Percentiles rank a stretch among this genome's conserved stretches.
Evolutionary conservation across 805 yeast genomes (phyloP).

Genomic region (Wickerhamomyces bisporus): DNA sequence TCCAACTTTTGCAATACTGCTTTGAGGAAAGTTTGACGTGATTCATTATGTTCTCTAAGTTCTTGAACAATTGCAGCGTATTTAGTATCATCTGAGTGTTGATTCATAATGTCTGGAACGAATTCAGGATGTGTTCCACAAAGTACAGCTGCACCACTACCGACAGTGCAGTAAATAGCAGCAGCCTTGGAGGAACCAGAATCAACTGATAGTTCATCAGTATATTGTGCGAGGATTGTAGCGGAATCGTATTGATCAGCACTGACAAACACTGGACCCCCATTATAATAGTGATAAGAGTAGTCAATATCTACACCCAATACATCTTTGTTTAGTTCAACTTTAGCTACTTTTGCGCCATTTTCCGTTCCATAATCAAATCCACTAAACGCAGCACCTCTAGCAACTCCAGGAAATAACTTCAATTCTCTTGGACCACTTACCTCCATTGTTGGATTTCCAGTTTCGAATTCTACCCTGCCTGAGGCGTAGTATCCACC

Average conservation of each 20-base stretch:
- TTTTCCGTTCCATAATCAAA: conserved; percentile 70
- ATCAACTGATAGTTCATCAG: conserved; percentile 48
- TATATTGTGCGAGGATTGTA: conserved; percentile 69
- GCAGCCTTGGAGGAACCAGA: conserved; percentile 52
- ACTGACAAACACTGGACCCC: conserved; percentile 84
- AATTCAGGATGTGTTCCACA: conserved; percentile 92
- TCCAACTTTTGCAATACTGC: conserved; percentile 57
- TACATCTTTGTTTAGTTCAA: conserved; percentile 34
- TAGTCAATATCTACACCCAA: conserved; percentile 25
- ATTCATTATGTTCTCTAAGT: conserved; percentile 38
- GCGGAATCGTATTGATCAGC: conserved; percentile 58
- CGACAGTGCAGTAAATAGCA: conserved; percentile 59
- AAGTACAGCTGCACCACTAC: conserved; percentile 70
- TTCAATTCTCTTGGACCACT: conserved; percentile 78
- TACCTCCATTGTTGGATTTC: conserved; percentile 67
- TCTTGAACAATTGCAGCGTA: conserved; percentile 32
- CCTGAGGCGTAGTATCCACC: conserved; percentile 86
- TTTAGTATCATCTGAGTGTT: conserved; percentile 25
- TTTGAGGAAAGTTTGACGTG: conserved; percentile 53
- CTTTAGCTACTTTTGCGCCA: conserved; percentile 62
- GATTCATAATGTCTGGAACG: conserved; percentile 46
- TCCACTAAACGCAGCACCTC: conserved; percentile 81
- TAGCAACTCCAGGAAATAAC: conserved; percentile 76
- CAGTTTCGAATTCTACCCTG: conserved; percentile 79
- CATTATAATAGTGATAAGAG: conserved; percentile 61